Conservation (phyloP, 768 basidiomycete genomes). For the Mycena kentingensis region DNA sequence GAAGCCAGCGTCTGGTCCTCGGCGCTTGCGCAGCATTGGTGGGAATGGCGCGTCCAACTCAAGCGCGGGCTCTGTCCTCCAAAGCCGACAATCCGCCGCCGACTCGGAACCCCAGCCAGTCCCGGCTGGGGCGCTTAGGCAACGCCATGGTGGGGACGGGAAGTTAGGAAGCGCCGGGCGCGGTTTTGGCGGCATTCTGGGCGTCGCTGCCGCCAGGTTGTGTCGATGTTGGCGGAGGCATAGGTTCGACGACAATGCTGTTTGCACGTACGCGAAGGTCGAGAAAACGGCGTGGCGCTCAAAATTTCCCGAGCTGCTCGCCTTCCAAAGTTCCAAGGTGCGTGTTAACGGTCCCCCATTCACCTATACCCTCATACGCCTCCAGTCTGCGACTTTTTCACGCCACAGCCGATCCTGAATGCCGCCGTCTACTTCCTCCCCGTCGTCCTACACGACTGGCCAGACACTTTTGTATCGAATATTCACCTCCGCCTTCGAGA, state of each 20-base stretch:
- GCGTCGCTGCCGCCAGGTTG: conserved; percentile 44
- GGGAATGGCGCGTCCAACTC: neutral
- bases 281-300: conserved; percentile 57
- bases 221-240: conserved; percentile 62
- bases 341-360: conserved; percentile 5
- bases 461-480: conserved; percentile 54
- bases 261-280: conserved; percentile 44
- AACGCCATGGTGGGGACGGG: conserved; percentile 75
- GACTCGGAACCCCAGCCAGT: conserved; percentile 37
- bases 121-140: conserved; percentile 68
- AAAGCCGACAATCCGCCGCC: neutral
- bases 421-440: conserved; percentile 71
- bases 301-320: conserved; percentile 59
- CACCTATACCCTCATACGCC: neutral
- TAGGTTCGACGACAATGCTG: conserved; percentile 48
- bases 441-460: conserved; percentile 79
- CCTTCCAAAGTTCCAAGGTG: conserved; percentile 56
- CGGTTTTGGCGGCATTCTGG: conserved; percentile 59
- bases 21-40: neutral
- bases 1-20: too few relatives aligned
- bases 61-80: neutral
- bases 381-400: conserved; percentile 73
- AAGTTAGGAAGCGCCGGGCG: conserved; percentile 69
- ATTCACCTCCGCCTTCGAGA: conserved; percentile 48
- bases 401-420: conserved; percentile 53